phyloP scores from a whole-genome alignment of 331 rosid species.

The Prunus yedoensis region DNA sequence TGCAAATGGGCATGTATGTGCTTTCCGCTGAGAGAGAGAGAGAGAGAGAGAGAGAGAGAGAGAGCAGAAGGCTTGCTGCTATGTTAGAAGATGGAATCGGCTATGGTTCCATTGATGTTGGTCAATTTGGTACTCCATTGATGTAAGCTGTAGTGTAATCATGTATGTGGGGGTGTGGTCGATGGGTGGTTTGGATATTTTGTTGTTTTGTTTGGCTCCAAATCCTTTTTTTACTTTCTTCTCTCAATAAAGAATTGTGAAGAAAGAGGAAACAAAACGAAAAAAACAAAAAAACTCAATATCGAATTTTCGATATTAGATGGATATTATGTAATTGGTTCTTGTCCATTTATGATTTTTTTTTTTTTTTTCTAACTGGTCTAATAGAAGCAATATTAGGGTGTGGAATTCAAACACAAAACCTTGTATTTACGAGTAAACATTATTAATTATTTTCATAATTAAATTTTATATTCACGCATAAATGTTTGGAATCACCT shows the following conservation, averaged over 20 bases:
- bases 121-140: neutral
- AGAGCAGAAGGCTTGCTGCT: conserved; percentile 1
- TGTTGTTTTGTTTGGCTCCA: neutral
- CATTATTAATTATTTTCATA: too few relatives aligned
- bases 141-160: neutral
- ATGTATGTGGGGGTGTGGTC: neutral
- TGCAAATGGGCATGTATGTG: neutral
- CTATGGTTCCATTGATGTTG: neutral
- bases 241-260: neutral
- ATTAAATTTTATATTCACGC: too few relatives aligned
- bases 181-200: neutral
- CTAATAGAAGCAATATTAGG: too few relatives aligned
- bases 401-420: too few relatives aligned
- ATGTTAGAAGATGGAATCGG: neutral
- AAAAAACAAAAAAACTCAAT: neutral
- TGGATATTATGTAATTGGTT: neutral
- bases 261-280: neutral
- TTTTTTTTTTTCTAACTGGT: too few relatives aligned
- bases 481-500: too few relatives aligned
- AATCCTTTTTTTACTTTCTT: neutral
- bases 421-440: too few relatives aligned
- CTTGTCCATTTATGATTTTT: too few relatives aligned
- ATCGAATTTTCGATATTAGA: neutral
- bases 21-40: conserved; percentile 22
- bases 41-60: conserved; percentile 5